Evolutionary conservation across 225 moss, liverwort and hornwort species (phyloP).

Genomic region (Takakia lepidozioides): DNA sequence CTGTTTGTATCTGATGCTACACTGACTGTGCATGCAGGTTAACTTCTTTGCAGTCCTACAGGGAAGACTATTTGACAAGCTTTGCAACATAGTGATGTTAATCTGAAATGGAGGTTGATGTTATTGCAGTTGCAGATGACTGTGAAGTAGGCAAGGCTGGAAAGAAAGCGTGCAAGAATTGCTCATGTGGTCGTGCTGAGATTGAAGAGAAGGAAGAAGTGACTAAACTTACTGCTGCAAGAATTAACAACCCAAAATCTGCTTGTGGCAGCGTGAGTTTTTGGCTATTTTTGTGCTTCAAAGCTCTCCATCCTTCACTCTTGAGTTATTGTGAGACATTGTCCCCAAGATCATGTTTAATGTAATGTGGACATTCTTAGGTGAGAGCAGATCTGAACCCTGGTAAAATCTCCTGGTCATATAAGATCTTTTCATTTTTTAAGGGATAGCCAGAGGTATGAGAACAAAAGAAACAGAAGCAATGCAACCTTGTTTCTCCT

Average conservation of each 20-base stretch:
- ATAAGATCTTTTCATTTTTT: too few species aligned
- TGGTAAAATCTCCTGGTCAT: too few species aligned
- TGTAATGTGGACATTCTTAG: too few species aligned
- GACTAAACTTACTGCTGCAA: conserved; percentile 57
- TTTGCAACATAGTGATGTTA: too few species aligned
- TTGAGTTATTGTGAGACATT: too few species aligned
- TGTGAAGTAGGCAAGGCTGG: conserved; percentile 62
- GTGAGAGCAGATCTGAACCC: too few species aligned
- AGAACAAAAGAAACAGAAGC: too few species aligned
- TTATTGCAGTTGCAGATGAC: conserved; percentile 59
- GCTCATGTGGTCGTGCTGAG: conserved; percentile 92
- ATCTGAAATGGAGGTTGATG: too few species aligned
- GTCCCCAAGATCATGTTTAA: too few species aligned
- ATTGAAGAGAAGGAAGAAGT: conserved; percentile 58
- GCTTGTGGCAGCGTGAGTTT: conserved; percentile 84
- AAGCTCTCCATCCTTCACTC: background rate
- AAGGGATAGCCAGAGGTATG: too few species aligned
- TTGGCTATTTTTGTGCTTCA: too few species aligned
- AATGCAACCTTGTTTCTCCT: too few species aligned
- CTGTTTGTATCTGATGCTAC: background rate
- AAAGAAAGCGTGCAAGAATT: conserved; percentile 97
- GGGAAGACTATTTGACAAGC: background rate
- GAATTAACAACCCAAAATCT: conserved; percentile 82
- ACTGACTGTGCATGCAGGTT: background rate
- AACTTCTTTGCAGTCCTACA: background rate